A percentile compares a stretch with the other conserved stretches of the same genome.
phyloP scores from a whole-genome alignment of 305 asterid genomes.

The Euphrasia arctica region DNA sequence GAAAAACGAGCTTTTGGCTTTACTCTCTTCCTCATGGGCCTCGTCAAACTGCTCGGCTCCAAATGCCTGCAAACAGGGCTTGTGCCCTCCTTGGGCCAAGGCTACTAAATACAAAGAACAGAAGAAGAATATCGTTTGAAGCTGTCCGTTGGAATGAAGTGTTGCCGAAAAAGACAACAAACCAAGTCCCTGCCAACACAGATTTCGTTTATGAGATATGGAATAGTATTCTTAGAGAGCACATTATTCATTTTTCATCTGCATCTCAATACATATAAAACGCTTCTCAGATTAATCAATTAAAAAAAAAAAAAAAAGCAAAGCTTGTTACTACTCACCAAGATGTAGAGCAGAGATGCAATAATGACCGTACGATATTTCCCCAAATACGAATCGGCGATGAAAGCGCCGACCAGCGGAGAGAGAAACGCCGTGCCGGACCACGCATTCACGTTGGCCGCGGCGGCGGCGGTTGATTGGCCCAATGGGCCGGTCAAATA shows the following conservation, averaged over 20 bases:
- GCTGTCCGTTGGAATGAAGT: not conserved
- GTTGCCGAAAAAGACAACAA: not conserved
- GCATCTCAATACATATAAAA: not conserved
- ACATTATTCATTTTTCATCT: no score
- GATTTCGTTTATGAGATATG: not conserved
- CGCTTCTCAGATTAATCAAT: no score
- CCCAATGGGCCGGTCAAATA: not conserved
- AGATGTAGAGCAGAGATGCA: slow-evolving; percentile 5
- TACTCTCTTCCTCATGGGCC: not conserved
- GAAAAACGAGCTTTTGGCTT: slow-evolving; percentile 4
- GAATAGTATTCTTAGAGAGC: not conserved
- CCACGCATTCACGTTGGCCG: slow-evolving; percentile 2
- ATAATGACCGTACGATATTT: slow-evolving; percentile 3
- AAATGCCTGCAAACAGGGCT: slow-evolving; percentile 3
- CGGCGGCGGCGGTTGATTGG: slow-evolving; percentile 3
- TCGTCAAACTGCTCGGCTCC: slow-evolving; percentile 7
- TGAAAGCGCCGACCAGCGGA: slow-evolving; percentile 5
- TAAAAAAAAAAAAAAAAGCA: no score
- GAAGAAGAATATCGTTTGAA: slow-evolving; percentile 1
- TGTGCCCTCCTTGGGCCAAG: slow-evolving; percentile 7
- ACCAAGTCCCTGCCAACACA: not conserved
- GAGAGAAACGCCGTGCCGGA: slow-evolving; percentile 10
- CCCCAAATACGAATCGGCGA: not conserved
- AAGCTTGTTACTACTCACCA: not conserved
- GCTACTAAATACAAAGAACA: not conserved